phyloP scores from a whole-genome alignment of 1,284 basidiomycete genomes.

The Austroboletus olivaceoglutinosus region DNA sequence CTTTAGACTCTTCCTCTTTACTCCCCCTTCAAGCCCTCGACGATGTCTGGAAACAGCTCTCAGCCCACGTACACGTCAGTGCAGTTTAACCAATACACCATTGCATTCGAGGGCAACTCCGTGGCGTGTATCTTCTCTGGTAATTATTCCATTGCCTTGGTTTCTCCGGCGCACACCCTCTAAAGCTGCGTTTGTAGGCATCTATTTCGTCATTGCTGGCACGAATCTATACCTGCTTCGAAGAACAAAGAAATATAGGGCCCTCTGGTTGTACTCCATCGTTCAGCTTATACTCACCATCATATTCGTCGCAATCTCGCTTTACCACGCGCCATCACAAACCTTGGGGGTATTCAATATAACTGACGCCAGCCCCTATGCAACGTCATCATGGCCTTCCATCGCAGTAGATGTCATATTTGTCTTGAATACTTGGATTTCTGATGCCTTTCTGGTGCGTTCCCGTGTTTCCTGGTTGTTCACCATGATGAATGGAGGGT shows the following conservation, averaged over 20 bases:
- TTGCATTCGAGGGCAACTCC: constrained; percentile 22
- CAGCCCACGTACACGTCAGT: constrained; percentile 9
- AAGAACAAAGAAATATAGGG: constrained; percentile 18
- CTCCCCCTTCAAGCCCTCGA: background rate
- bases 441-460: constrained; percentile 27
- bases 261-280: constrained; percentile 13
- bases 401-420: constrained; percentile 15
- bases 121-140: constrained; percentile 23
- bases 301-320: constrained; percentile 19
- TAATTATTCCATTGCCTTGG: background rate
- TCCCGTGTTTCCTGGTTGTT: too few species aligned
- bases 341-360: constrained; percentile 17
- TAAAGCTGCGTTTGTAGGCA: constrained; percentile 6
- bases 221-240: constrained; percentile 16
- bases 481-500: background rate
- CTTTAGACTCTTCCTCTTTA: background rate
- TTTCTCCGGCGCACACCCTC: background rate
- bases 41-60: constrained; percentile 18
- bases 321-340: constrained; percentile 17
- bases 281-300: constrained; percentile 22
- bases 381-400: constrained; percentile 17
- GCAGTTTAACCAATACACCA: constrained; percentile 14
- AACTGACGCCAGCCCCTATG: constrained; percentile 3
- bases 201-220: constrained; percentile 18
- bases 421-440: constrained; percentile 25